Percentiles rank a stretch among this genome's conserved stretches.
Evolutionary conservation across 2,329 filamentous ascomycete species (phyloP).

Genomic region (Balansia obtecta): DNA sequence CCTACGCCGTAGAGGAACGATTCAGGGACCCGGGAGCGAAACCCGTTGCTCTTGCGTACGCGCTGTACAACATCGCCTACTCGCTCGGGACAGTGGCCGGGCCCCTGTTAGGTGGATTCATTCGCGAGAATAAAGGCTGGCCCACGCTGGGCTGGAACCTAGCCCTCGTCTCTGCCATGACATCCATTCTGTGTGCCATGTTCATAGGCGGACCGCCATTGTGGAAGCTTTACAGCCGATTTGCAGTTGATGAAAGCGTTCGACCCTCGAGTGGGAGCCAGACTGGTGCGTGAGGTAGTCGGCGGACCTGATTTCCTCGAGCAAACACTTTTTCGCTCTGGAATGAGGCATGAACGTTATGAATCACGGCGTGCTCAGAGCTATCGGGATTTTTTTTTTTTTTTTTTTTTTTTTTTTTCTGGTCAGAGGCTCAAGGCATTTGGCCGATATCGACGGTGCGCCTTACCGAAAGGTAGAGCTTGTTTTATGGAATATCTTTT

Average conservation of each 20-base stretch:
- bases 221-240: conserved; percentile 11
- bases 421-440: too few species aligned
- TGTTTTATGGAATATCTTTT: too few species aligned
- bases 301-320: too few species aligned
- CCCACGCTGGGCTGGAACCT: conserved; percentile 20
- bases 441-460: too few species aligned
- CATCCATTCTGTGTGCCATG: conserved; percentile 14
- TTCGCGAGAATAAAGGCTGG: conserved; percentile 21
- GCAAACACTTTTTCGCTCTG: too few species aligned
- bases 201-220: conserved; percentile 17
- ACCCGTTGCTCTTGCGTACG: conserved; percentile 23
- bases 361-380: too few species aligned
- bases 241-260: not conserved
- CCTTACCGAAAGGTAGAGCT: too few species aligned
- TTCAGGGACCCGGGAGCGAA: conserved; percentile 7
- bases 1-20: conserved; percentile 17
- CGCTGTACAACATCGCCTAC: conserved; percentile 23
- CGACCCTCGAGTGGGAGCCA: not conserved
- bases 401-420: too few species aligned
- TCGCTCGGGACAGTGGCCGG: conserved; percentile 20
- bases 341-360: too few species aligned
- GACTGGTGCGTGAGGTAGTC: not conserved
- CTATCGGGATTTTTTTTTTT: too few species aligned
- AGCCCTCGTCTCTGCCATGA: conserved; percentile 16
- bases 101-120: conserved; percentile 22